Evolutionary conservation across 495 filamentous ascomycete genomes (phyloP), one percentile per base, ranked within the genome.

Genomic region (Talaromyces nanjingensis): DNA sequence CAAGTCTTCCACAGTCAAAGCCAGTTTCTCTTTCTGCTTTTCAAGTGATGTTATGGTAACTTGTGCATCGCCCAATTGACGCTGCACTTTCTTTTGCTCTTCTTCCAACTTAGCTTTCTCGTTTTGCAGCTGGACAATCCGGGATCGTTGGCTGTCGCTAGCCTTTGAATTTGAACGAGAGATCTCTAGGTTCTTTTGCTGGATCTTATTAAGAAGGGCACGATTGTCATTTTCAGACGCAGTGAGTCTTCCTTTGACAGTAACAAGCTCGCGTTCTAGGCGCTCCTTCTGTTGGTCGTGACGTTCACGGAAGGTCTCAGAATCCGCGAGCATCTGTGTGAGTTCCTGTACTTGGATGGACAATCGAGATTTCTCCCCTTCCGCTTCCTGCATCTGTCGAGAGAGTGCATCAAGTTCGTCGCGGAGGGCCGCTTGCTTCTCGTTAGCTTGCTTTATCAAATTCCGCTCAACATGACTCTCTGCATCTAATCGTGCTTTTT

Each of bases 221-320:
- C 91, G 88, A 69, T 98, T 98, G 75, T 98, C 94, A 69, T 98
- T 97, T 69, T 98, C 94, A 0, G 94, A 98, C 31, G 94, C 94
- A 12, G 88, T 85, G 58, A 98, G 81, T 31, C 94, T 87, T 63
- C 93, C 93, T 70, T 93, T 96, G 45, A 97, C 84, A 1, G 93
- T 96, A 37, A 92, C 89, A n/a, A 96, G 82, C 71, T 98, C 94
- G 49, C 91, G 83, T 71, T 97, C 93, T 6, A 96, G 78, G 6
- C 96, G 88, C 70, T 97, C 91, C 70, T 97, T 97, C 53, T 93
- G 88, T 68, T 96, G 88, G 72, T 98, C 94, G 69, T 96, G 89
- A 65, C 89, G 88, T 47, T 91, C 78, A 52, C 91, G 90, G 76
- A 92, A 96, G 64, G 86, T 86, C 59, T 94, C 91, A 2, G 92